These are phyloP conservation scores for Inga laurina DNA, from an alignment of 306 rosid genomes.

Conservation along the genomic window DNA sequence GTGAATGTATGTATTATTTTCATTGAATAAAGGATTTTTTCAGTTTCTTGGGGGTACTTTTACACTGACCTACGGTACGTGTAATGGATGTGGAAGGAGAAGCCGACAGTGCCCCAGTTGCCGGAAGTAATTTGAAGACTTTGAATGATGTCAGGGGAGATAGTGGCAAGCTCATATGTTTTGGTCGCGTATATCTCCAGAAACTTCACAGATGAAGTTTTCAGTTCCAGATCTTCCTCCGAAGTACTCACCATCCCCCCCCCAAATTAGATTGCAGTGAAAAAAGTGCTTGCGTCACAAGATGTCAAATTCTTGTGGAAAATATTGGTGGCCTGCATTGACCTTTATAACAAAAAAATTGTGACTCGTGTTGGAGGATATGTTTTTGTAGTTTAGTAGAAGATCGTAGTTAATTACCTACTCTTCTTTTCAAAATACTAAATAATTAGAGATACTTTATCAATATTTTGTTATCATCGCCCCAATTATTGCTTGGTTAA, in stretches of 20 bases:
- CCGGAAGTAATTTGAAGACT: not conserved
- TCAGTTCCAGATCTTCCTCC: not conserved
- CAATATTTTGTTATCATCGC: too few relatives aligned
- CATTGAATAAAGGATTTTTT: too few relatives aligned
- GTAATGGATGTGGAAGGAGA: not conserved
- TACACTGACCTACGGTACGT: not conserved
- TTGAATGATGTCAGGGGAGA: not conserved
- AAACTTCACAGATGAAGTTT: not conserved
- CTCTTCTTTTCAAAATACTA: not conserved
- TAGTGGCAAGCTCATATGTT: not conserved
- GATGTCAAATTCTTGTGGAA: not conserved
- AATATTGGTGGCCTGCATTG: not conserved
- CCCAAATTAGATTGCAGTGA: not conserved
- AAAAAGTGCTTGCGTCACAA: not conserved
- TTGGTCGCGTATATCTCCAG: not conserved
- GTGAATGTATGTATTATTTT: too few relatives aligned
- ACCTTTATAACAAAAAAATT: not conserved
- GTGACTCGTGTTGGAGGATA: not conserved
- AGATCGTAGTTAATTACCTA: not conserved
- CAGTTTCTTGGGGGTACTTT: too few relatives aligned
- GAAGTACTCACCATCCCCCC: not conserved
- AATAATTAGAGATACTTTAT: not conserved
- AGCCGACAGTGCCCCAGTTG: not conserved
- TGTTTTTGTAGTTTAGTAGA: not conserved
- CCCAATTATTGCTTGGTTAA: not conserved